A percentile compares a stretch with the other conserved stretches of the same genome.
Conservation (phyloP, 768 basidiomycete species). For the Hypsizygus marmoreus region DNA sequence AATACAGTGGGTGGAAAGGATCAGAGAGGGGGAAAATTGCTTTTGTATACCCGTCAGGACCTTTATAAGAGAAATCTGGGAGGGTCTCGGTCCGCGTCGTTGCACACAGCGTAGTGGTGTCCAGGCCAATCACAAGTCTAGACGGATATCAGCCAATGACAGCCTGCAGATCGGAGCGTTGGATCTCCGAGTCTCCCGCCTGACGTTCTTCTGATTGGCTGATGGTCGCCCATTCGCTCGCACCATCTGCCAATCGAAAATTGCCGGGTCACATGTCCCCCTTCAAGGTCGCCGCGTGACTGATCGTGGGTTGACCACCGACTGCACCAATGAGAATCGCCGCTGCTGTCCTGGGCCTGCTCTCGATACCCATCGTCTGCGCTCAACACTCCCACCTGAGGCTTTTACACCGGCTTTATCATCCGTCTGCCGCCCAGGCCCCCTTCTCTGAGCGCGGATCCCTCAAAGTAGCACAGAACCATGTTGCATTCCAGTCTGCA, state of each 20-base stretch:
- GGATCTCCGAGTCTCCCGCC: no score
- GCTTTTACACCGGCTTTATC: conserved; percentile 55
- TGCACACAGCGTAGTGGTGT: conserved; percentile 7
- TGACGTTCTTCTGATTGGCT: conserved; percentile 8
- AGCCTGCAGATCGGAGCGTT: conserved; percentile 4
- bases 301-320: not conserved
- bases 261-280: conserved; percentile 11
- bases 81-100: not conserved
- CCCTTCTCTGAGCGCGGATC: conserved; percentile 46
- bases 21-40: conserved; percentile 6
- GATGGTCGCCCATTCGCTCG: conserved; percentile 11
- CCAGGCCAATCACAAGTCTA: conserved; percentile 19
- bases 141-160: conserved; percentile 24
- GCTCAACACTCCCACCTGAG: conserved; percentile 22
- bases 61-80: not conserved
- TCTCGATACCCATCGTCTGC: conserved; percentile 8
- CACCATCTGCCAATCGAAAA: conserved; percentile 13
- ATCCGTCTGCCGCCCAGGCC: conserved; percentile 40
- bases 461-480: conserved; percentile 35
- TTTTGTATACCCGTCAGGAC: no score
- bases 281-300: conserved; percentile 5
- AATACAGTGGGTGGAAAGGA: conserved; percentile 9
- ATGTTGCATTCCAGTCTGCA: conserved; percentile 39
- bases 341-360: conserved; percentile 12
- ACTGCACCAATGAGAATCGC: conserved; percentile 5